phyloP scores from a whole-genome alignment of 208 protist species.

The Histomonas meleagridis region DNA sequence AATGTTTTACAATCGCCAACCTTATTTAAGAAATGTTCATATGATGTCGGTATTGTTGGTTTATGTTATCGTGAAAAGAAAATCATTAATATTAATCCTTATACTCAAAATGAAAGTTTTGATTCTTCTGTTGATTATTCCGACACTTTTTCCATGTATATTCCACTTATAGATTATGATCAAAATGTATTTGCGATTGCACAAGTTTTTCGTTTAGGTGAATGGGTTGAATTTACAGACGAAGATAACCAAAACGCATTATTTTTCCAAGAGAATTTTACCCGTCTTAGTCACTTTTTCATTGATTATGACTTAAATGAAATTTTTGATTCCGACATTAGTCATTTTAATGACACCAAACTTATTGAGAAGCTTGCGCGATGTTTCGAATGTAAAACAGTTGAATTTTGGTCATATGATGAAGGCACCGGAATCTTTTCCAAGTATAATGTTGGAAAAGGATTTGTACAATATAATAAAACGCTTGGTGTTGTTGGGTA shows the following conservation, averaged over 20 bases:
- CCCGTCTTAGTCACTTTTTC: neutral
- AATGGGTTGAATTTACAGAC: neutral
- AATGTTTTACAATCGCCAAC: neutral
- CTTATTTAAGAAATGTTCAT: neutral
- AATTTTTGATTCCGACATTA: neutral
- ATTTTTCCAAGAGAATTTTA: neutral
- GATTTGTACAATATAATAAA: neutral
- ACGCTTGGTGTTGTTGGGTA: neutral
- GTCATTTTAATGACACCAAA: neutral
- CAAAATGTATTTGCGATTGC: neutral
- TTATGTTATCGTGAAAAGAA: neutral
- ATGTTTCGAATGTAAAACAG: neutral
- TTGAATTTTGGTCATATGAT: neutral
- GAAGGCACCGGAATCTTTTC: neutral
- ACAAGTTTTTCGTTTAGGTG: neutral
- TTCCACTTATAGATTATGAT: neutral
- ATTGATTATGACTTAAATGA: neutral
- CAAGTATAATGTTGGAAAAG: neutral
- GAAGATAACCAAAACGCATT: neutral
- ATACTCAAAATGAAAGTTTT: neutral
- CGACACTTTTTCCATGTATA: neutral
- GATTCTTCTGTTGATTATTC: neutral
- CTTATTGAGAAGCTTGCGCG: neutral
- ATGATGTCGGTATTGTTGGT: neutral
- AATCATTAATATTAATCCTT: neutral